Base-by-base conservation (phyloP, 2,329 filamentous ascomycete species). In the Stachybotrys chartarum region DNA sequence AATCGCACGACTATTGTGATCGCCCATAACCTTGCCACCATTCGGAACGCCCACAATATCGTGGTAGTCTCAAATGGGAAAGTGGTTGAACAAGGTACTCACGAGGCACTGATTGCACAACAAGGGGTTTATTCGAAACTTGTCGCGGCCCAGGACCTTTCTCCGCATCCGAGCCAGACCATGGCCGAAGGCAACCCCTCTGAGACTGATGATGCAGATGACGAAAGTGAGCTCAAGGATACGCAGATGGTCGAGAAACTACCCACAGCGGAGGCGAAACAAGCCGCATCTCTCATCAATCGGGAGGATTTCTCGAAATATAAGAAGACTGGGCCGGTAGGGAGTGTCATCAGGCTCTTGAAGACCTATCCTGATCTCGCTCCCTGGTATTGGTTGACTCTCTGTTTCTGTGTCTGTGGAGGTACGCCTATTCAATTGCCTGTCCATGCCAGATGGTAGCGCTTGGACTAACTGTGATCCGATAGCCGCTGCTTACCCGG, bases 1-100 rank as follows among this genome's bases (percentile, higher is more conserved):
- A 75, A 77, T 45, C 72, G 82, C 8, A 86, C 83, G 0, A 85
- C 82, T 0, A 81, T 87, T 47, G 75, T 83, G 8, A 83, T 86
- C 54, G 83, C 83, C 0, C 80, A 83, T 66, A 70, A 79, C 6
- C 68, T 83, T 1, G 75, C 75, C 0, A 82, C 79, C 0, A 78
- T 82, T 52, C 77, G 75, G 58, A 72, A 79, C 52, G 83, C 83
- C 0, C 80, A 86, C 59, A 77, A 81, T 51, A 86, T 87, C 44
- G 70, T 86, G 7, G 83, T 87, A 3, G 70, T 87, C 58, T 70
- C 77, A 6, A 70, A 78, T 57, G 84, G 84, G 0, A 64, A 70
- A 35, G 75, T 83, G 4, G 68, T 82, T 3, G 84, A 87, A 66
- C 72, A 81, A 60, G 84, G 84, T 0, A 81, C 76, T 4, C 55